These are phyloP conservation scores for Telfairia occidentalis DNA, from an alignment of 331 rosid species.

Conservation along the genomic window DNA sequence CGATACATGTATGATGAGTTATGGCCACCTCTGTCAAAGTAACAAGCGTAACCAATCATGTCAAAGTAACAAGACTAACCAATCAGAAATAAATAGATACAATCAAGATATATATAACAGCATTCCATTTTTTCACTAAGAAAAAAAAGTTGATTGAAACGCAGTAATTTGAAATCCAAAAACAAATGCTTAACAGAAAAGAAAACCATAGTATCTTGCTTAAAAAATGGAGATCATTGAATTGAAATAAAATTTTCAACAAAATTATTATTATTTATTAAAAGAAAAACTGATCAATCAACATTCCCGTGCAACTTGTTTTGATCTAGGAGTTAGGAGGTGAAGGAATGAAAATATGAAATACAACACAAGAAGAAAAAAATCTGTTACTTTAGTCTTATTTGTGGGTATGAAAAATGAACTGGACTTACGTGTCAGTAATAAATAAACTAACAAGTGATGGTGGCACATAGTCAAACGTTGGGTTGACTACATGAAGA, in stretches of 20 bases:
- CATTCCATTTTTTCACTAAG: neutral
- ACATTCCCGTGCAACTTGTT: neutral
- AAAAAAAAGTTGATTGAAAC: neutral
- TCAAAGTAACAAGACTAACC: constrained; percentile 14
- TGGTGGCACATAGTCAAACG: constrained; percentile 89
- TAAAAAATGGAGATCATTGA: neutral
- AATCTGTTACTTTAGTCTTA: neutral
- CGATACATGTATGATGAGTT: constrained; percentile 88
- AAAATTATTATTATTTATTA: no score
- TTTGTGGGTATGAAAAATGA: no score
- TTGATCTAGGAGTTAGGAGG: neutral
- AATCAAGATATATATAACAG: neutral
- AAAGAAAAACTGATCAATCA: neutral
- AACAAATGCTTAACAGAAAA: neutral
- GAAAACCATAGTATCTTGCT: neutral
- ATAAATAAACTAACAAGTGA: constrained; percentile 74
- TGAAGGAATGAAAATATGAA: neutral
- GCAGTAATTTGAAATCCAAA: neutral
- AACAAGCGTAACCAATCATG: no score
- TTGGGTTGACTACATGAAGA: constrained; percentile 78
- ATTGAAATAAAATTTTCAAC: neutral
- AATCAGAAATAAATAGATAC: neutral
- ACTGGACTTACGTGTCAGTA: constrained; percentile 75
- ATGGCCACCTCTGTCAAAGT: constrained; percentile 82
- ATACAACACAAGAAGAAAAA: neutral